Conservation (phyloP, 1,139 yeast genomes). For the Candida tunisiensis region DNA sequence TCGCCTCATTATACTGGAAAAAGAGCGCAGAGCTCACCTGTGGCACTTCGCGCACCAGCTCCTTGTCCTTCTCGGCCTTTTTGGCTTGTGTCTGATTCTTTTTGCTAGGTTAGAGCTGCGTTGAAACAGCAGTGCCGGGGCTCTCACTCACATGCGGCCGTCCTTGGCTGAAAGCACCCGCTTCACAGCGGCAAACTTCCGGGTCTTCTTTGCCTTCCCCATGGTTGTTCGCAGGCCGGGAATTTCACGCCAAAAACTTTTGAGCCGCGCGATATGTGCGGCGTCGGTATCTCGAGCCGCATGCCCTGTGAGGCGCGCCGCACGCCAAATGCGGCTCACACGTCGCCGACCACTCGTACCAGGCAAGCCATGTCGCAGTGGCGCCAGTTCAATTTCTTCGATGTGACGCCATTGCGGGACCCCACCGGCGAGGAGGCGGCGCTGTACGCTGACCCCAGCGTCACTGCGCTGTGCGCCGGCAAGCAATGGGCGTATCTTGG, state of each 20-base stretch:
- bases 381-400: conserved; percentile 86
- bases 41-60: conserved; percentile 70
- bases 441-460: conserved; percentile 43
- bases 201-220: conserved; percentile 95
- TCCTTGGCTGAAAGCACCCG: conserved; percentile 64
- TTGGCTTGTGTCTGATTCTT: conserved; percentile 21
- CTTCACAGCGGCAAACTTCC: conserved; percentile 90
- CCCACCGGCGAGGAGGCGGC: conserved; percentile 55
- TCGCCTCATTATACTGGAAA: conserved; percentile 86
- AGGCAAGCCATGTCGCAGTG: conserved; percentile 27
- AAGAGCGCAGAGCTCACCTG: conserved; percentile 92
- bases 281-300: no score
- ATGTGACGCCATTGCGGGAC: conserved; percentile 67
- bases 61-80: conserved; percentile 43
- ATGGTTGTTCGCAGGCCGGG: no score
- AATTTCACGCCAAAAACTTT: no score
- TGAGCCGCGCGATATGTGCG: no score
- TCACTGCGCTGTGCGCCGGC: conserved; percentile 44
- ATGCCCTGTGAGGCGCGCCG: no score
- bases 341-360: no score
- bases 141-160: conserved; percentile 30
- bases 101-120: conserved; percentile 13
- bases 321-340: no score
- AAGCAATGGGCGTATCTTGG: conserved; percentile 42
- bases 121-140: neutral